Base-by-base conservation (phyloP, 257 asterid species). In the Primulina eburnea region DNA sequence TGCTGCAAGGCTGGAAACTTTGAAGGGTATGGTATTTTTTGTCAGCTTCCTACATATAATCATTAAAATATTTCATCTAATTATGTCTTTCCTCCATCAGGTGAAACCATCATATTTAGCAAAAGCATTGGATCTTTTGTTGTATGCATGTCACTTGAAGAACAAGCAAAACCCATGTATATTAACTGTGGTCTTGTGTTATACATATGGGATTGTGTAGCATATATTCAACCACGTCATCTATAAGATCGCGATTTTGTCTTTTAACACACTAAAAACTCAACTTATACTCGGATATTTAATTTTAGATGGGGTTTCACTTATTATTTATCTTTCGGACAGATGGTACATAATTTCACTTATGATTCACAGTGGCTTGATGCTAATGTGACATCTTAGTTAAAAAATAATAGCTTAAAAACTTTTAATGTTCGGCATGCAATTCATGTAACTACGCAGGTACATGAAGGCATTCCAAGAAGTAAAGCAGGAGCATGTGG, bases 401-500 rank as follows among this genome's bases (percentile, higher is more conserved):
- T 12, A 12, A 43, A 43, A 34, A 34, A 34, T 0, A 34, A 7
- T 10, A 43, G 2, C 53, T 43, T n/a, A 2, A 43, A 43, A 43
- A 12, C 17, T 40, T 40, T 40, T 10, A 21, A 12, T 43, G 53
- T 43, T 43, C 5, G 53, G 53, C 53, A 38, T 38, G 47, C 47
- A 9, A 38, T 38, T 38, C 12, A 38, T 38, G 14, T 43, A 33
- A 16, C 28, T 64, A 24, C 0, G 71, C 81, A 90, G 96, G 80
- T 90, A 95, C 87, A 67, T 20, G 57, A 82, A 82, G 79, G 56
- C 88, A 75, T 80, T 91, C 77, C 86, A 84, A 77, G 81, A 76
- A 66, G 85, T 82, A 62, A 91, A 89, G 76, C 90, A 82, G 80
- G 92, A 87, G 70, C 84, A 87, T 72, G 83, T 85, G 65, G 69